These are phyloP conservation scores for Saccharomycopsis fodiens DNA, from an alignment of 805 yeast species.

Conservation along the genomic window DNA sequence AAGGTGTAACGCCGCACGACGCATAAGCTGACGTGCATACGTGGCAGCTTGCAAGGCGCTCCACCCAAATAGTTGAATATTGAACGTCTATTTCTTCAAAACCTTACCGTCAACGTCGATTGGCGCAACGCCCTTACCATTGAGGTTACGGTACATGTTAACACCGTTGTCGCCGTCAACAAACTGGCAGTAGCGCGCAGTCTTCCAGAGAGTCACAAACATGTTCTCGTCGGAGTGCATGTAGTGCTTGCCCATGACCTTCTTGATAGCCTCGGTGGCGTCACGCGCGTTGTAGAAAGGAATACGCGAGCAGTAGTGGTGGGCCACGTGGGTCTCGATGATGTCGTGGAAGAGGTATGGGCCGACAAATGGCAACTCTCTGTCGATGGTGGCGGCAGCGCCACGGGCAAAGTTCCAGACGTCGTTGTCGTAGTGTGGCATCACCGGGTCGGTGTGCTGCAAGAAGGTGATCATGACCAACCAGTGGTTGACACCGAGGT, in stretches of 20 bases:
- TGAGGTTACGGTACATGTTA: slow-evolving; percentile 66
- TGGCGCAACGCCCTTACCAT: slow-evolving; percentile 42
- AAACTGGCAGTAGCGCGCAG: slow-evolving; percentile 59
- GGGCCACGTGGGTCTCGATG: slow-evolving; percentile 85
- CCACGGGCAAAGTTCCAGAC: slow-evolving; percentile 87
- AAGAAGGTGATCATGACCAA: slow-evolving; percentile 77
- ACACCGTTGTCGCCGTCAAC: slow-evolving; percentile 69
- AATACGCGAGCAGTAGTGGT: slow-evolving; percentile 75
- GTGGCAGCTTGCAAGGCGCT: too few relatives aligned
- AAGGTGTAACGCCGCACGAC: too few relatives aligned
- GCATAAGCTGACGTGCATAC: too few relatives aligned
- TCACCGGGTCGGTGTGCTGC: slow-evolving; percentile 72
- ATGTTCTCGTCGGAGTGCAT: slow-evolving; percentile 59
- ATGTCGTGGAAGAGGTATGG: slow-evolving; percentile 77
- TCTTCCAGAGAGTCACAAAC: slow-evolving; percentile 60
- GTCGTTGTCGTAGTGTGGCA: slow-evolving; percentile 71
- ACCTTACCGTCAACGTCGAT: slow-evolving; percentile 19
- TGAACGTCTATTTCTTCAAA: neutral
- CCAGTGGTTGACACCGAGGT: slow-evolving; percentile 82
- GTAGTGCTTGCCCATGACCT: slow-evolving; percentile 82
- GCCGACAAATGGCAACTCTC: slow-evolving; percentile 78
- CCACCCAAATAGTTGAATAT: too few relatives aligned
- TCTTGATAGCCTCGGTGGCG: slow-evolving; percentile 69
- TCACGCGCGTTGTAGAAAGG: slow-evolving; percentile 85
- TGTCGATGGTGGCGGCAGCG: slow-evolving; percentile 83